Percentiles rank a stretch among this genome's conserved stretches.
Evolutionary conservation across 805 yeast species (phyloP).

Genomic region (Kodamaea kaohsiungensis): DNA sequence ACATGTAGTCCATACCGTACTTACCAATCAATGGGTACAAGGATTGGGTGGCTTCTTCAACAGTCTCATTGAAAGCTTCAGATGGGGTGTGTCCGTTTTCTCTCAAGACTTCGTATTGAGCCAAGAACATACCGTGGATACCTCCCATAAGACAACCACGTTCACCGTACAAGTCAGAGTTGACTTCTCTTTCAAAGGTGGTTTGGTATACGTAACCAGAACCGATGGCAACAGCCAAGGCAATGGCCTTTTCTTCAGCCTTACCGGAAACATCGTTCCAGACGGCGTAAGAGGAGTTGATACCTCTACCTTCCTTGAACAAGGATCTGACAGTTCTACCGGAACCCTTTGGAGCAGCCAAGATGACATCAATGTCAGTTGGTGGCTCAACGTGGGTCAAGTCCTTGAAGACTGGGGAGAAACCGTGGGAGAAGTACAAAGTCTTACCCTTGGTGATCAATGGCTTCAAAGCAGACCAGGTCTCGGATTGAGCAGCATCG

Average conservation of each 20-base stretch:
- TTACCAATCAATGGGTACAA: conserved; percentile 98
- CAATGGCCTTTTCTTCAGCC: conserved; percentile 99
- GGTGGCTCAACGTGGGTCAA: conserved; percentile 97
- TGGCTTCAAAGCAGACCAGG: conserved; percentile 88
- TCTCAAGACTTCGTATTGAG: conserved; percentile 99
- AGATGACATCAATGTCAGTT: conserved; percentile 89
- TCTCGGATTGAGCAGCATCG: conserved; percentile 99
- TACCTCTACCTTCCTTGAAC: conserved; percentile 99
- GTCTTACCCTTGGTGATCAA: conserved; percentile 96
- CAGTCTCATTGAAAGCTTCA: conserved; percentile 99
- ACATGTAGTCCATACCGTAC: conserved; percentile 99
- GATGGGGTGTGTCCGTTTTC: conserved; percentile 99
- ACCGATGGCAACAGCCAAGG: conserved; percentile 98
- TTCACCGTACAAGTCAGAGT: conserved; percentile 99
- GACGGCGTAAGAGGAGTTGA: conserved; percentile 98
- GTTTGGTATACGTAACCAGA: conserved; percentile 99
- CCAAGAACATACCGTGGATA: conserved; percentile 99
- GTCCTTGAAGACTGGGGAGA: conserved; percentile 98
- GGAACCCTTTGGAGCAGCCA: conserved; percentile 99
- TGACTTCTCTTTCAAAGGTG: conserved; percentile 98
- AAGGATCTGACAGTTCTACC: conserved; percentile 99
- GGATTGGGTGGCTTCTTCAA: conserved; percentile 99
- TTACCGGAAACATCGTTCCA: conserved; percentile 99
- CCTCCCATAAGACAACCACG: conserved; percentile 99
- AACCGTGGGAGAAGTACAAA: conserved; percentile 98